Evolutionary conservation across 2,329 filamentous ascomycete genomes (phyloP), one percentile per base, ranked within the genome.

Genomic region (Shiraia sp.): DNA sequence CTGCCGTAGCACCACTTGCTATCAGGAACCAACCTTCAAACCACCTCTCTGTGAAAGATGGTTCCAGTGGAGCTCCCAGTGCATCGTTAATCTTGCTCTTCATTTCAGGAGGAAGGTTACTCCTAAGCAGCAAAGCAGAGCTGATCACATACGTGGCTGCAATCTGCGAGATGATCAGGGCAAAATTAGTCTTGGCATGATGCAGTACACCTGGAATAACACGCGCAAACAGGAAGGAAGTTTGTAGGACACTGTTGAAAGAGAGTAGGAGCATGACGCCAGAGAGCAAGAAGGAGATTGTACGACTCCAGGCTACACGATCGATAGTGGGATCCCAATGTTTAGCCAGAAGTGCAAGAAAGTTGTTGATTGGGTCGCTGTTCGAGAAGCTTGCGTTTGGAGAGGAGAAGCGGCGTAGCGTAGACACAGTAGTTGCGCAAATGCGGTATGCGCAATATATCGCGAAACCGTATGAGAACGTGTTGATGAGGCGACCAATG

Each of bases 401-500:
- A 41, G 74, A 72, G 44, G 76, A 76, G 38, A 73, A 71, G 7
- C 88, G 83, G 4, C 84, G 84, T 4, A 88, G 52, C 1, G 82
- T 85, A 1, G 86, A 85, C 4, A 91, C 61, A 0, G 78, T 77
- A 0, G 88, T 93, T 1, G 88, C 86, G 13, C 81, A 66, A 51
- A 95, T 87, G 39, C 90, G 87, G 71, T 93, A 95, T 24, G 92
- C 72, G 73, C 90, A 95, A 76, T 95, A 95, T 34, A 86, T 51
- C 39, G 87, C 85, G 66, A 95, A 95, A 15, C 77, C 69, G 50
- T 87, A 86, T 30, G 83, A 78, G 47, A 76, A 80, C 72, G 83
- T 64, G 17, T 85, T 75, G 26, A 88, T 66, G 1, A 89, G 47
- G 32, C 81, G 81, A 5, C 90, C 90, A 10, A 84, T 47, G 0